phyloP scores from a whole-genome alignment of 2,329 filamentous ascomycete species.

The Fulvia fulva region DNA sequence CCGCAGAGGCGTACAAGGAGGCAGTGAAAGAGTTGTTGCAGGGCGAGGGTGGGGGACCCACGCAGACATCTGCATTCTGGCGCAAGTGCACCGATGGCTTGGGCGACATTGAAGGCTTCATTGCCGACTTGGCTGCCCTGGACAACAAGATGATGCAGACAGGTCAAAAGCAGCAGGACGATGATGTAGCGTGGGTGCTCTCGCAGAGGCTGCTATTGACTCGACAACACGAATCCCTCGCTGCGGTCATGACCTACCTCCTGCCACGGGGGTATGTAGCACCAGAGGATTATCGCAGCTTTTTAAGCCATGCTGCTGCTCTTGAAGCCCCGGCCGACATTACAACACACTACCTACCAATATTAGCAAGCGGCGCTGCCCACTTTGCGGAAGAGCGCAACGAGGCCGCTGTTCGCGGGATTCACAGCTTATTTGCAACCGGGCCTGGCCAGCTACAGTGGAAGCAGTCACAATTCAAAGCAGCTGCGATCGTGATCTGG shows the following conservation, averaged over 20 bases:
- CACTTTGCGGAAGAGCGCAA: slow-evolving; percentile 68
- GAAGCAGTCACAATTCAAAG: slow-evolving; percentile 70
- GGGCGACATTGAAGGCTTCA: slow-evolving; percentile 70
- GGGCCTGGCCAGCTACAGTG: slow-evolving; percentile 65
- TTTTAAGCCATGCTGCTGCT: slow-evolving; percentile 65
- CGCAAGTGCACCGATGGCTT: slow-evolving; percentile 73
- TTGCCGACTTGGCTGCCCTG: slow-evolving; percentile 72
- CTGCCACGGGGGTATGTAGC: slow-evolving; percentile 71
- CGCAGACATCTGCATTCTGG: slow-evolving; percentile 60
- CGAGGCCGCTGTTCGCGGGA: slow-evolving; percentile 64
- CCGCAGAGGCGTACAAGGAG: slow-evolving; percentile 53
- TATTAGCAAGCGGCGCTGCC: slow-evolving; percentile 71
- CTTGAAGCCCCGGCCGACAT: slow-evolving; percentile 73
- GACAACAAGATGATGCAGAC: slow-evolving; percentile 71
- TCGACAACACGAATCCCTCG: slow-evolving; percentile 84
- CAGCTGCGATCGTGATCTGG: slow-evolving; percentile 80
- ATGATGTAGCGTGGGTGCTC: slow-evolving; percentile 72
- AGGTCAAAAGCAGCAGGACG: slow-evolving; percentile 59
- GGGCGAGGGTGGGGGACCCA: slow-evolving; percentile 44
- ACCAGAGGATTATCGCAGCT: slow-evolving; percentile 66
- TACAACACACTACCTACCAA: slow-evolving; percentile 76
- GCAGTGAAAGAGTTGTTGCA: slow-evolving; percentile 57
- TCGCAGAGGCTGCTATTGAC: slow-evolving; percentile 76
- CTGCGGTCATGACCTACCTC: slow-evolving; percentile 72
- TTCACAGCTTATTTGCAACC: slow-evolving; percentile 66